These are phyloP conservation scores for Neospora caninum DNA, from an alignment of 169 alveolate genomes.

Conservation along the genomic window DNA sequence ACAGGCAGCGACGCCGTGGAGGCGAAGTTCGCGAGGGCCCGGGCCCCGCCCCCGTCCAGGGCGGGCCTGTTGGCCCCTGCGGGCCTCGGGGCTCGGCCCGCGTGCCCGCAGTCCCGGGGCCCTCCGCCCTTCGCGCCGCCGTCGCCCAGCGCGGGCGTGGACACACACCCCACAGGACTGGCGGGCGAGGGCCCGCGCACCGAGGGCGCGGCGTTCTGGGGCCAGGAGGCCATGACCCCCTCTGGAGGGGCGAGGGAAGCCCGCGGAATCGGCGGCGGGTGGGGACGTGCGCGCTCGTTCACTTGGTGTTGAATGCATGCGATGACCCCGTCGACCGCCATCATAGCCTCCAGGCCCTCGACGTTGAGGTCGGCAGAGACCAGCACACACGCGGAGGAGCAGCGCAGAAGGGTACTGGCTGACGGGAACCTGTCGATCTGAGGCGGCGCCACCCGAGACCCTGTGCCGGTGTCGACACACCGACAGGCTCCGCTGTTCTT, in stretches of 20 bases:
- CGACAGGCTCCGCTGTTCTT: constrained; percentile 29
- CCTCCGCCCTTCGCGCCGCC: not conserved
- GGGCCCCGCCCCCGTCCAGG: not conserved
- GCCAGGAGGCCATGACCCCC: not conserved
- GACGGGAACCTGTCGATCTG: constrained; percentile 30
- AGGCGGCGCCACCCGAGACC: constrained; percentile 34
- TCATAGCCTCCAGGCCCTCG: constrained; percentile 58
- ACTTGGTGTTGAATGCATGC: not conserved
- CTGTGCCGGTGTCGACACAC: constrained; percentile 15
- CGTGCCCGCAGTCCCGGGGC: not conserved
- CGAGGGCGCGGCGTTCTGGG: not conserved
- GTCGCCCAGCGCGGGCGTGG: not conserved
- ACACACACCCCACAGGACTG: not conserved
- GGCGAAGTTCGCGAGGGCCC: not conserved
- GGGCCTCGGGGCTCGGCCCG: not conserved
- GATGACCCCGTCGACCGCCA: constrained; percentile 61
- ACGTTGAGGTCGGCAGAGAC: constrained; percentile 61
- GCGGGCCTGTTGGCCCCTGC: no score
- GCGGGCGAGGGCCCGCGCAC: not conserved
- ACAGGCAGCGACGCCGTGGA: not conserved
- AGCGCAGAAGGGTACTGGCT: constrained; percentile 37
- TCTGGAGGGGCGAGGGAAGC: not conserved
- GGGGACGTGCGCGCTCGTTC: not conserved
- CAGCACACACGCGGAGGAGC: constrained; percentile 42
- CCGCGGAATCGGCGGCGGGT: not conserved